These are phyloP conservation scores for Penicillium sp. DNA, from an alignment of 2,329 filamentous ascomycete species.

Conservation along the genomic window DNA sequence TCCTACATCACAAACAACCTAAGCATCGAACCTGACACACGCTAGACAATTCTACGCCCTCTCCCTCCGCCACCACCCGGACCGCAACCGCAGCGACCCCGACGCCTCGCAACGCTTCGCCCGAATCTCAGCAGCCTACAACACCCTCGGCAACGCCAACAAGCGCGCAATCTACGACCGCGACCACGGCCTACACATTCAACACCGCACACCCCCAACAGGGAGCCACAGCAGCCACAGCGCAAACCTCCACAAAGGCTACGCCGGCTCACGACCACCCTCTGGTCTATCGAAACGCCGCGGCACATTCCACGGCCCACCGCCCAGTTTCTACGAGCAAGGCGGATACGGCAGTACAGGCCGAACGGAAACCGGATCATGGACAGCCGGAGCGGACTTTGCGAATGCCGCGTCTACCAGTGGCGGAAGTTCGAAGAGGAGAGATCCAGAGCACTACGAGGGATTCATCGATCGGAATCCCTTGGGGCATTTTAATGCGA, in stretches of 20 bases:
- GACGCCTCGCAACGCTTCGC: conserved; percentile 73
- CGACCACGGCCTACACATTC: conserved; percentile 40
- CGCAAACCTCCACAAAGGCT: conserved; percentile 34
- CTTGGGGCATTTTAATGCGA: conserved; percentile 75
- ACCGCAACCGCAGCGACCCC: conserved; percentile 78
- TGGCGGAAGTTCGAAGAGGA: conserved; percentile 2
- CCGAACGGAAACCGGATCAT: conserved; percentile 52
- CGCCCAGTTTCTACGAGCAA: conserved; percentile 80
- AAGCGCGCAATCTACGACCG: conserved; percentile 82
- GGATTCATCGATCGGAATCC: conserved; percentile 47
- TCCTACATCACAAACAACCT: background rate
- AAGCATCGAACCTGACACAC: background rate
- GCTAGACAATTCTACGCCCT: conserved; percentile 76
- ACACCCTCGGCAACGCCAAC: conserved; percentile 66
- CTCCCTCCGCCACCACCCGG: conserved; percentile 89
- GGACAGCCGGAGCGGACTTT: conserved; percentile 34
- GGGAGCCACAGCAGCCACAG: conserved; percentile 57
- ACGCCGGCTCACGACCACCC: conserved; percentile 65
- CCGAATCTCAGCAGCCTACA: conserved; percentile 80
- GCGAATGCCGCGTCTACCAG: conserved; percentile 3
- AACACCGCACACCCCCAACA: conserved; percentile 36
- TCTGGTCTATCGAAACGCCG: conserved; percentile 76
- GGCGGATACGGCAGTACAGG: conserved; percentile 70
- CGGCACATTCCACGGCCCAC: conserved; percentile 76
- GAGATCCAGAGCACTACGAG: conserved; percentile 33